Percentiles rank a stretch among this genome's conserved stretches.
Conservation (phyloP, 2,329 filamentous ascomycete genomes). For the Chaetomiaceae sp. region DNA sequence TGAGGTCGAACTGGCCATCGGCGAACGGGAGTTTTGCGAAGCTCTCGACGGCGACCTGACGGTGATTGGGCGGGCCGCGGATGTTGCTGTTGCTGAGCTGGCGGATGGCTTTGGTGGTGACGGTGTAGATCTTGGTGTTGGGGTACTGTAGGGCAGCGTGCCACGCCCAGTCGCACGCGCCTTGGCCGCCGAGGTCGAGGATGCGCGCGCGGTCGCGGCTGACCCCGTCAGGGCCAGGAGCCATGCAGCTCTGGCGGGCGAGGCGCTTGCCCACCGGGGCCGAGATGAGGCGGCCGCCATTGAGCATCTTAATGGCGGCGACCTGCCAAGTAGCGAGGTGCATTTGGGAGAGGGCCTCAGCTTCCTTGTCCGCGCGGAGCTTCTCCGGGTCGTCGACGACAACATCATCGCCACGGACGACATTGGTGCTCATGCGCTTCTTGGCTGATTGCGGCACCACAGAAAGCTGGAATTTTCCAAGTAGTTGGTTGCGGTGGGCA, state of each 20-base stretch:
- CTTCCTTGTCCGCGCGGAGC: slow-evolving; percentile 68
- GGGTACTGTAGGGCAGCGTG: slow-evolving; percentile 82
- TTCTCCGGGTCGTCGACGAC: slow-evolving; percentile 59
- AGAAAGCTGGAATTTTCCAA: slow-evolving; percentile 78
- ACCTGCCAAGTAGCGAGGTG: slow-evolving; percentile 58
- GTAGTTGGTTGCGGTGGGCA: slow-evolving; percentile 72
- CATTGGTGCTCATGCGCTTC: slow-evolving; percentile 67
- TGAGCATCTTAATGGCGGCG: slow-evolving; percentile 56
- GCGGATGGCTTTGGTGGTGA: slow-evolving; percentile 67
- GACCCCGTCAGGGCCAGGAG: slow-evolving; percentile 40
- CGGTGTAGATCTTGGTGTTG: slow-evolving; percentile 81
- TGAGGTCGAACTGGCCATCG: slow-evolving; percentile 81
- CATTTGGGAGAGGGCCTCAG: slow-evolving; percentile 73
- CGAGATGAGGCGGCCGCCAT: slow-evolving; percentile 60
- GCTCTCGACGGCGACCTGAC: slow-evolving; percentile 70
- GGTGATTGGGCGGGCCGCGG: slow-evolving; percentile 82
- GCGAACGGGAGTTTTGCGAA: slow-evolving; percentile 81
- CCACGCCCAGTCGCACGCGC: slow-evolving; percentile 93
- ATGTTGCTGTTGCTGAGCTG: slow-evolving; percentile 71
- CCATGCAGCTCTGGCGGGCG: slow-evolving; percentile 49
- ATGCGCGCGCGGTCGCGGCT: slow-evolving; percentile 59
- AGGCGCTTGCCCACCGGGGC: slow-evolving; percentile 61
- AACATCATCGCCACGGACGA: slow-evolving; percentile 66
- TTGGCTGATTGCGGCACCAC: slow-evolving; percentile 64
- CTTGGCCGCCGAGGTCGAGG: slow-evolving; percentile 80